These are phyloP conservation scores for Acaromyces ingoldii DNA, from an alignment of 1,284 basidiomycete species.

Conservation along the genomic window DNA sequence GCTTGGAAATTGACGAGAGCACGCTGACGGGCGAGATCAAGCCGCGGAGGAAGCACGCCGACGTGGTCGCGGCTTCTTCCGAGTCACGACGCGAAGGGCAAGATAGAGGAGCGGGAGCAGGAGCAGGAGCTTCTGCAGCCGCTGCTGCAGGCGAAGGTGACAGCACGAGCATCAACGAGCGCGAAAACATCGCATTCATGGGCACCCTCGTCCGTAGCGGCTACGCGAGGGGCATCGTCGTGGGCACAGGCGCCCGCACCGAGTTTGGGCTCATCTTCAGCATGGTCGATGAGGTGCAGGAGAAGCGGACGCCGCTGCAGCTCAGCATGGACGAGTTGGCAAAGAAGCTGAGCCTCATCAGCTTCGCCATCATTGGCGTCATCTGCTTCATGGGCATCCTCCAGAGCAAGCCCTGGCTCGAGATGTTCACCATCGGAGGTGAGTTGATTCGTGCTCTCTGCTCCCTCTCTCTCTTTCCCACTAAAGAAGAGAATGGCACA, in stretches of 20 bases:
- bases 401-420: slow-evolving; percentile 83
- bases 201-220: slow-evolving; percentile 92
- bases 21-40: slow-evolving; percentile 90
- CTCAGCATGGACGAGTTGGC: slow-evolving; percentile 94
- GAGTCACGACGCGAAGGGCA: too few species aligned
- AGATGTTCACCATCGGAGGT: slow-evolving; percentile 93
- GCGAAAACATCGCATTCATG: slow-evolving; percentile 90
- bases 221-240: slow-evolving; percentile 77
- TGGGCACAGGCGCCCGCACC: slow-evolving; percentile 80
- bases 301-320: slow-evolving; percentile 88
- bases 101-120: too few species aligned
- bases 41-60: slow-evolving; percentile 67
- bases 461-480: too few species aligned
- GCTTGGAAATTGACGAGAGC: slow-evolving; percentile 91
- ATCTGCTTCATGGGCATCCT: slow-evolving; percentile 86
- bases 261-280: slow-evolving; percentile 95
- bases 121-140: too few species aligned
- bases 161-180: slow-evolving; percentile 65
- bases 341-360: slow-evolving; percentile 79
- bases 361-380: slow-evolving; percentile 85
- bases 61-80: slow-evolving; percentile 38
- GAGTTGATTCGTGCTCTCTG: background rate
- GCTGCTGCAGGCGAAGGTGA: background rate
- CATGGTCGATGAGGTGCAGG: slow-evolving; percentile 97
- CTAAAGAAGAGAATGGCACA: too few species aligned